Evolutionary conservation across 495 filamentous ascomycete genomes (phyloP), one percentile per base, ranked within the genome.

Genomic region (Daldinia loculata): DNA sequence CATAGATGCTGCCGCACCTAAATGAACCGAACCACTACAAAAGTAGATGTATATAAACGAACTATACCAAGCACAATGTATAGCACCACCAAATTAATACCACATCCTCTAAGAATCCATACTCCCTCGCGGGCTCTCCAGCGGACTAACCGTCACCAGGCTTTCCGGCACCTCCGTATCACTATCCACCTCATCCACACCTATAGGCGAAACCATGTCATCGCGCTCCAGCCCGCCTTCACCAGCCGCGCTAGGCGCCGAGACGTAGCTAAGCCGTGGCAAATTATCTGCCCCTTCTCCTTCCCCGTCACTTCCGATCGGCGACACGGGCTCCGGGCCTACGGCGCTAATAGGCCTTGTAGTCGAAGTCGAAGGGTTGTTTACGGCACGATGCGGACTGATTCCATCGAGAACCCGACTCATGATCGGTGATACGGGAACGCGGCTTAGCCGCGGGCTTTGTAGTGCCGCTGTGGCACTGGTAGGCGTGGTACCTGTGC

Each of bases 351-450:
- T 17, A 14, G 22, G 27, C 6, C 50, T 30, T 3, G 26, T 3
- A 52, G 14, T 4, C 12, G 22, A 30, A n/a, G 50, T 12, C 39
- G 15, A 48, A 22, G 34, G 2, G 6, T 17, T n/a, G 6, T 15
- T 9, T 29, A n/a, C 24, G 17, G 43, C 43, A 7, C 26, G 9
- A 2, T 12, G 12, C 50, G 50, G 6, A n/a, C 30, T 19, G 6
- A n/a, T 0, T 8, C 53, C 30, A 4, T 30, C 30, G 30, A 60
- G 17, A 11, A 55, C 19, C 41, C 50, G 41, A n/a, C 48, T 61
- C 32, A 55, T 50, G 51, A 77, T 75, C 2, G 72, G 60, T 48
- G 72, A 67, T 38, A 71, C 61, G 11, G 75, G 75, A 14, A 72
- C 56, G 39, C 41, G 63, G 34, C 30, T 48, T 27, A 70, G 11